A percentile compares a stretch with the other conserved stretches of the same genome.
These are phyloP conservation scores for Takashimella koratensis DNA, from an alignment of 1,284 basidiomycete genomes.

Conservation along the genomic window DNA sequence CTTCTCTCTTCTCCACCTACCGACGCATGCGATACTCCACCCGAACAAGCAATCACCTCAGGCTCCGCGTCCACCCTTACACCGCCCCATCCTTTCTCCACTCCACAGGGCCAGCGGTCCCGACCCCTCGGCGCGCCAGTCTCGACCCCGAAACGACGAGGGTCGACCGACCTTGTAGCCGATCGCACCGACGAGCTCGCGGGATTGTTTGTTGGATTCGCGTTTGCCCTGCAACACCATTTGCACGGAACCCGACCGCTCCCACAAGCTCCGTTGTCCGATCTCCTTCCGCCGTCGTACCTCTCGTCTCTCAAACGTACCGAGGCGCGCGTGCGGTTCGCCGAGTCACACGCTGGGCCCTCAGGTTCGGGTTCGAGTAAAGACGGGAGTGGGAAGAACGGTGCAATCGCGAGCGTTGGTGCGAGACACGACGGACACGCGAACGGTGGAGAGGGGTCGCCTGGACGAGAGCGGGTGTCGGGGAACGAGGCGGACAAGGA, in stretches of 20 bases:
- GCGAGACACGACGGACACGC: not conserved
- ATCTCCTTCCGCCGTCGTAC: slow-evolving; percentile 41
- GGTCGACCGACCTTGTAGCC: not conserved
- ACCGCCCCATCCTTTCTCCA: slow-evolving; percentile 1
- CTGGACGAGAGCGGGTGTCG: not conserved
- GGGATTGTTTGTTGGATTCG: slow-evolving; percentile 42
- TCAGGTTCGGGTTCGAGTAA: slow-evolving; percentile 15
- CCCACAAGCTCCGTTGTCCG: slow-evolving; percentile 42
- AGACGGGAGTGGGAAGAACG: not conserved
- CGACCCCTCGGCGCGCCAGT: not conserved
- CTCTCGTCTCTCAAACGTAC: slow-evolving; percentile 43
- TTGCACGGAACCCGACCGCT: slow-evolving; percentile 40
- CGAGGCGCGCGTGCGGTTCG: slow-evolving; percentile 45
- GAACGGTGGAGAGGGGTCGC: not conserved
- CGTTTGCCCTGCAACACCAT: slow-evolving; percentile 48
- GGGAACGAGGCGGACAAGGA: not conserved
- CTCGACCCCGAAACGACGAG: not conserved
- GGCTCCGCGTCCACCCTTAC: slow-evolving; percentile 3
- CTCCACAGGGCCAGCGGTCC: not conserved
- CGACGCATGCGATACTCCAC: not conserved
- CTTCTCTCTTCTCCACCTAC: slow-evolving; percentile 1
- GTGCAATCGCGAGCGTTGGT: not conserved
- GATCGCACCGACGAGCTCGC: slow-evolving; percentile 36
- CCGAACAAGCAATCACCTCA: not conserved
- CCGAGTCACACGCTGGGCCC: slow-evolving; percentile 36